A percentile compares a stretch with the other conserved stretches of the same genome.
These are phyloP conservation scores for Cryphonectria parasitica DNA, from an alignment of 2,329 filamentous ascomycete species.

Conservation along the genomic window DNA sequence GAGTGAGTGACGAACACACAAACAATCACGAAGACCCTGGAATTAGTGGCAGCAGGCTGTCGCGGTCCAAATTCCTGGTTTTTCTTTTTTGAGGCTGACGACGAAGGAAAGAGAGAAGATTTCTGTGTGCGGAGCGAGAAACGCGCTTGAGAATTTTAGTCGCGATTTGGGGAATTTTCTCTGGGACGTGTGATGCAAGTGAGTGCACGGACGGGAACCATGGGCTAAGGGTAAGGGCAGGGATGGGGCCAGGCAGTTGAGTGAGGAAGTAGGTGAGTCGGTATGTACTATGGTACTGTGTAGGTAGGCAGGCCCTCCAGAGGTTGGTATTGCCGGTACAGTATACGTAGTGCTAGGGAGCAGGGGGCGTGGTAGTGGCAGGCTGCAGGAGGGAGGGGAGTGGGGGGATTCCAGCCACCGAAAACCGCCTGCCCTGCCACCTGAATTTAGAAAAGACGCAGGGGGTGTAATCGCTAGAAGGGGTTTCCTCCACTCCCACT, in stretches of 20 bases:
- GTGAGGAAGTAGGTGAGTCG: no score
- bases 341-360: no score
- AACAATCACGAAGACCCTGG: neutral
- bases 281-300: no score
- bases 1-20: neutral
- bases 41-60: neutral
- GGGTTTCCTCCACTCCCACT: neutral
- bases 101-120: neutral
- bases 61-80: neutral
- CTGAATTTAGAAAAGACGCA: conserved; percentile 15
- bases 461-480: conserved; percentile 8
- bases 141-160: neutral
- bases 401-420: conserved; percentile 2
- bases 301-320: no score
- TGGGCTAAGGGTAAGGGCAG: neutral
- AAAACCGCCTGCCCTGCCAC: conserved; percentile 11
- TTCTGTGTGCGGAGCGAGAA: conserved; percentile 2
- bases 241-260: neutral
- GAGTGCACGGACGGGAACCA: neutral
- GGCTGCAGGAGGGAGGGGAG: neutral
- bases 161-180: neutral
- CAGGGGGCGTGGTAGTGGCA: no score
- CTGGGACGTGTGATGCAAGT: conserved; percentile 1
- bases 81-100: conserved; percentile 1
- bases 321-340: no score